Evolutionary conservation across 2,329 filamentous ascomycete species (phyloP).

Genomic region (Paraphaeosphaeria minitans): DNA sequence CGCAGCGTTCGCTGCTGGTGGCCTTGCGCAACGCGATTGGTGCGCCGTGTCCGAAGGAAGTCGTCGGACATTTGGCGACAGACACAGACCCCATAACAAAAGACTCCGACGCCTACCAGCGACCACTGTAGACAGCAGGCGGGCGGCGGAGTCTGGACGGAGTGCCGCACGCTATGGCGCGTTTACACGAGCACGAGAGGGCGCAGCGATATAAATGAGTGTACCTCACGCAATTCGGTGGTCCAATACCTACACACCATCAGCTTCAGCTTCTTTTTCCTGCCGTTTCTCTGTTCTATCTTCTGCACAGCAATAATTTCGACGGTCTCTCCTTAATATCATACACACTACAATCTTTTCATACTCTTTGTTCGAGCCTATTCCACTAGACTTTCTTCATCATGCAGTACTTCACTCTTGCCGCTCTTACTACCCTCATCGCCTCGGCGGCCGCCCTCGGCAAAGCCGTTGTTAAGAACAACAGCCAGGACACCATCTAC

Average conservation of each 20-base stretch:
- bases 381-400: not conserved
- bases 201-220: not conserved
- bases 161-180: not conserved
- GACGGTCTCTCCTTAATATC: not conserved
- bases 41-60: constrained; percentile 5
- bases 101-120: constrained; percentile 1
- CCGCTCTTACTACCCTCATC: constrained; percentile 20
- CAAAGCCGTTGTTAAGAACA: constrained; percentile 34
- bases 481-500: constrained; percentile 27
- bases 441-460: constrained; percentile 29
- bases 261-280: not conserved
- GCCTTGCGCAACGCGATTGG: constrained; percentile 4
- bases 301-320: not conserved
- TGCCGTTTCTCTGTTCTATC: not conserved
- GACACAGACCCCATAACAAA: not conserved
- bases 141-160: not conserved
- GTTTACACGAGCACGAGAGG: not conserved
- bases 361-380: constrained; percentile 4
- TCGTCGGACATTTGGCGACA: constrained; percentile 10
- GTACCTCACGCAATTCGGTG: not conserved
- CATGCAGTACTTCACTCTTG: constrained; percentile 27
- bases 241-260: not conserved
- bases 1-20: not conserved
- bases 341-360: not conserved
- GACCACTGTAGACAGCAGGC: not conserved